Conservation (phyloP, 345 rosid genomes). For the Gossypium mustelinum region DNA sequence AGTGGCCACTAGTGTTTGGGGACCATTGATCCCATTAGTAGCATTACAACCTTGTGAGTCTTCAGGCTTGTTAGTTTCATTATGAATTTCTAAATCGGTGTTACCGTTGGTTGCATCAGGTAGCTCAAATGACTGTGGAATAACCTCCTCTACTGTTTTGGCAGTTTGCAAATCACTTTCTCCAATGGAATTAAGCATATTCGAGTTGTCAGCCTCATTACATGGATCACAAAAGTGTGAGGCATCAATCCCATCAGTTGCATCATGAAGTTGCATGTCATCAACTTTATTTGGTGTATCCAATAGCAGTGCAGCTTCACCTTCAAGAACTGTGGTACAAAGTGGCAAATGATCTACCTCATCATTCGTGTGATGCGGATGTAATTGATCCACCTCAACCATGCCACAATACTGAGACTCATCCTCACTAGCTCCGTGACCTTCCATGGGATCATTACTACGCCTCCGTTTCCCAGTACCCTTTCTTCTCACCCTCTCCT, state of each 20-base stretch:
- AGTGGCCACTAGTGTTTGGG: conserved; percentile 11
- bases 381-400: conserved; percentile 52
- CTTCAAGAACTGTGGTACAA: conserved; percentile 29
- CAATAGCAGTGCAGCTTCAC: conserved; percentile 37
- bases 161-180: conserved; percentile 22
- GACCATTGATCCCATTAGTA: conserved; percentile 20
- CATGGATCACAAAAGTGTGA: conserved; percentile 36
- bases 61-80: conserved; percentile 13
- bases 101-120: conserved; percentile 35
- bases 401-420: conserved; percentile 46
- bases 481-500: conserved; percentile 78
- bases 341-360: conserved; percentile 31
- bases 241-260: conserved; percentile 32
- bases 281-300: conserved; percentile 32
- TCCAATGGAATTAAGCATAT: conserved; percentile 17
- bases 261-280: conserved; percentile 26
- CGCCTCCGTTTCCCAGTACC: conserved; percentile 59
- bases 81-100: conserved; percentile 30
- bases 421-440: conserved; percentile 48
- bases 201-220: conserved; percentile 24
- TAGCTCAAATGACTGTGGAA: conserved; percentile 25
- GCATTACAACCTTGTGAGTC: conserved; percentile 16
- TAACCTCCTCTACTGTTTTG: conserved; percentile 19
- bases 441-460: conserved; percentile 58
- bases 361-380: conserved; percentile 30